A percentile compares a stretch with the other conserved stretches of the same genome.
phyloP scores from a whole-genome alignment of 2,329 filamentous ascomycete species.

The Septoria linicola region DNA sequence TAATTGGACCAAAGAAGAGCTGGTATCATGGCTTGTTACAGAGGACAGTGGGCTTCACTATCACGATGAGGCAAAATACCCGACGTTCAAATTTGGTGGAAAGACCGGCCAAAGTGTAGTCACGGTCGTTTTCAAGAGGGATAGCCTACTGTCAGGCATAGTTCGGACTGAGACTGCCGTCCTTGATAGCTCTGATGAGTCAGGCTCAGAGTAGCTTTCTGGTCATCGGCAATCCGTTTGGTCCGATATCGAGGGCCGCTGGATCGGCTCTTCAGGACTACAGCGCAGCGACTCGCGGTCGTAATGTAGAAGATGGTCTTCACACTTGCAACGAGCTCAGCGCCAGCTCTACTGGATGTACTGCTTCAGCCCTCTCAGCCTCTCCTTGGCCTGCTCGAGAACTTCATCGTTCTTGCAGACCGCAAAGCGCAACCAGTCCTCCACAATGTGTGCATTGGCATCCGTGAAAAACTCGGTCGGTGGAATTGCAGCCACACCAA shows the following conservation, averaged over 20 bases:
- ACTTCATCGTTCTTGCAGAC: slow-evolving; percentile 94
- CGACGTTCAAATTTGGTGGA: slow-evolving; percentile 84
- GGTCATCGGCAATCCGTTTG: slow-evolving; percentile 1
- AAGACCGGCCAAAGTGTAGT: slow-evolving; percentile 85
- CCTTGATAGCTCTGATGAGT: slow-evolving; percentile 2
- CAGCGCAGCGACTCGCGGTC: neutral
- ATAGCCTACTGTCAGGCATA: slow-evolving; percentile 2
- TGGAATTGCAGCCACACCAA: slow-evolving; percentile 93
- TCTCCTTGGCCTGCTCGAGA: slow-evolving; percentile 51
- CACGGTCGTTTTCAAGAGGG: slow-evolving; percentile 71
- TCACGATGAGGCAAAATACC: slow-evolving; percentile 73
- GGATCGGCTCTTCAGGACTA: neutral
- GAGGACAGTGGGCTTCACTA: slow-evolving; percentile 55
- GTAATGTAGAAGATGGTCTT: too few relatives aligned
- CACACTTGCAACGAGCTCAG: neutral
- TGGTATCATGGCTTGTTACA: slow-evolving; percentile 72
- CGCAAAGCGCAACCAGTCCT: slow-evolving; percentile 92
- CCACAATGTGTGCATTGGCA: slow-evolving; percentile 75
- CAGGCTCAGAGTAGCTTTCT: slow-evolving; percentile 10
- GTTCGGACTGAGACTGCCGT: neutral
- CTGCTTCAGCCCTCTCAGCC: slow-evolving; percentile 51
- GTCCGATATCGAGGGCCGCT: neutral
- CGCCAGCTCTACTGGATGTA: slow-evolving; percentile 41
- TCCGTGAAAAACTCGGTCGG: slow-evolving; percentile 97
- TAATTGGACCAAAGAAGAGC: slow-evolving; percentile 93